Evolutionary conservation across 768 basidiomycete genomes (phyloP).

Genomic region (Rhodotorula sphaerocarpa): DNA sequence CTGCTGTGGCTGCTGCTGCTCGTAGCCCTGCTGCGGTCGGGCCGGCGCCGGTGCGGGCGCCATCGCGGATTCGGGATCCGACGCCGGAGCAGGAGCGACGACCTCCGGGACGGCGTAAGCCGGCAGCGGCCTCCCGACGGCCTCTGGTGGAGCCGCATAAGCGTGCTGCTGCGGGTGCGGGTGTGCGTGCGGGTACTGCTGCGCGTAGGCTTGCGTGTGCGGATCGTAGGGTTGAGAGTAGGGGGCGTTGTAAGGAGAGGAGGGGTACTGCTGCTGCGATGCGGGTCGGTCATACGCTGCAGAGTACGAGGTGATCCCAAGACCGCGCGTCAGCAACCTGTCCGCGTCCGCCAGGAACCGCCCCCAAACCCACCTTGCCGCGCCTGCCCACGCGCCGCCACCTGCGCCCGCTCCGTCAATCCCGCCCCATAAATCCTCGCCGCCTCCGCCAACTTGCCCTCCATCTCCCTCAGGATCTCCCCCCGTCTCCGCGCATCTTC

Average conservation of each 20-base stretch:
- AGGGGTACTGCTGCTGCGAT: background rate
- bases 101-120: slow-evolving; percentile 7
- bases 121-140: background rate
- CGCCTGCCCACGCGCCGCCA: background rate
- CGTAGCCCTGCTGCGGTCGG: background rate
- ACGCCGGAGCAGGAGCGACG: background rate
- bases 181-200: background rate
- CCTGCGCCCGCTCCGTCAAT: slow-evolving; percentile 64
- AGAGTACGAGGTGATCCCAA: too few relatives aligned
- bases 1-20: slow-evolving; percentile 4
- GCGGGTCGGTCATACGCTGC: background rate
- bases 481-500: slow-evolving; percentile 73
- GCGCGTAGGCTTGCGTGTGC: background rate
- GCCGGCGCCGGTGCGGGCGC: background rate
- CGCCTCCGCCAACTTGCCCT: slow-evolving; percentile 82
- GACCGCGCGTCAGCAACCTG: too few relatives aligned
- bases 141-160: background rate
- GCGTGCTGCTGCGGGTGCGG: background rate
- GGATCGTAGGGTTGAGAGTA: background rate
- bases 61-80: background rate
- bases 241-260: background rate
- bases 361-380: too few relatives aligned
- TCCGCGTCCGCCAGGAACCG: too few relatives aligned
- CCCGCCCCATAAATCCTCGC: slow-evolving; percentile 78
- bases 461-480: slow-evolving; percentile 89